A percentile compares a stretch with the other conserved stretches of the same genome.
Evolutionary conservation across 2,329 filamentous ascomycete genomes (phyloP).

Genomic region (Alternaria dauci): DNA sequence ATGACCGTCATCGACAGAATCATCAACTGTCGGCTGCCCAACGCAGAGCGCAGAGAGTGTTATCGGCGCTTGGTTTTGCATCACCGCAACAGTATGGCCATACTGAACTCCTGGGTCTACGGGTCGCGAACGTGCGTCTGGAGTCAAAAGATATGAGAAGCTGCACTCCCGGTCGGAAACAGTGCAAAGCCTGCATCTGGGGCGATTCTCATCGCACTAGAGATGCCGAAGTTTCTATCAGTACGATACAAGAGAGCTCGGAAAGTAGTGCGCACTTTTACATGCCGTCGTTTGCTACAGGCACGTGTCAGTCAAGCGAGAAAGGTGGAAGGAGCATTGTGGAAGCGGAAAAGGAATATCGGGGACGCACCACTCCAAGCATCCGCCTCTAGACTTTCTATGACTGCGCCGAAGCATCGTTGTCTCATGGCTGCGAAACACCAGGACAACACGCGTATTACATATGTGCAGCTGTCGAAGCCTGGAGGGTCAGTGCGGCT

Average conservation of each 20-base stretch:
- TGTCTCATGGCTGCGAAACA: not conserved
- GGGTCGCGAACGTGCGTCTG: not conserved
- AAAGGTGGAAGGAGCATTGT: not conserved
- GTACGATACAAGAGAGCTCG: not conserved
- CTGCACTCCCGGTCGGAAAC: slow-evolving; percentile 28
- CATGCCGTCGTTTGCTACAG: slow-evolving; percentile 30
- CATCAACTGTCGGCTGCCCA: not conserved
- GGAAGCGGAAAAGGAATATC: not conserved
- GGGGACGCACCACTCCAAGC: slow-evolving; percentile 25
- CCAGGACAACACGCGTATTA: slow-evolving; percentile 21
- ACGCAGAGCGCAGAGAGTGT: not conserved
- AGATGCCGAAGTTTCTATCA: not conserved
- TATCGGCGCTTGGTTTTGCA: not conserved
- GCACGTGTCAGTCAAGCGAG: not conserved
- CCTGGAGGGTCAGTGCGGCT: not conserved
- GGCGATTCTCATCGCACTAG: slow-evolving; percentile 34
- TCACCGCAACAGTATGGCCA: not conserved
- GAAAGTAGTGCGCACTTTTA: slow-evolving; percentile 21
- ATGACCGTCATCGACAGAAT: not conserved
- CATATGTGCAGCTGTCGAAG: slow-evolving; percentile 1
- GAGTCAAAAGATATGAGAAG: slow-evolving; percentile 8
- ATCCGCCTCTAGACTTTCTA: slow-evolving; percentile 31
- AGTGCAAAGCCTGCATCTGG: slow-evolving; percentile 26
- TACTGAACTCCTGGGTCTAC: not conserved
- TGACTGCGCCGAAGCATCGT: slow-evolving; percentile 34